Evolutionary conservation across 75 land plant genomes (phyloP), one percentile per base, ranked within the genome.

Genomic region (Adiantum capillusveneris): DNA sequence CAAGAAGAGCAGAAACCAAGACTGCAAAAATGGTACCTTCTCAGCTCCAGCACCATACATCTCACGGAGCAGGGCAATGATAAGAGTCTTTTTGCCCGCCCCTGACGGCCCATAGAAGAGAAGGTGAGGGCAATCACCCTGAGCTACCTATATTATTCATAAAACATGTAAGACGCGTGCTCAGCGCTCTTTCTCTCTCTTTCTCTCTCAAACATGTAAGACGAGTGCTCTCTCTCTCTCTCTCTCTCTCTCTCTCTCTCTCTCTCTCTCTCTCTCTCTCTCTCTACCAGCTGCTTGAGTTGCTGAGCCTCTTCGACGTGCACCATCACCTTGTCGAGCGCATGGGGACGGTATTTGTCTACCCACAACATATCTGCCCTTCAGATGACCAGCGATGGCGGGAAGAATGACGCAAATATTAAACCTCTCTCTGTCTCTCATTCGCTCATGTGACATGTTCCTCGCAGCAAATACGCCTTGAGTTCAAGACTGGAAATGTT

Each of bases 111-210:
- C 98, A 68, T 94, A 94, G 72, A 94, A 94, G 25, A 94, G 82
- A 36, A 94, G 79, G 75, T 94, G 98, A 0, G 98, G 98, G 69
- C 96, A 94, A 72, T 94, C 98, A 11, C 93, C 92, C 66, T 86
- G 84, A 24, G 85, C 56, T 0, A 94, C 86, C 96, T 90, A 59
- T 25, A 50, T 7, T 5, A 29, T 45, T 3, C 28, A 44, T 26
- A 25, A 55, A 48, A 20, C 20, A n/a, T n/a, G n/a, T n/a, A n/a
- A n/a, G n/a, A n/a, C n/a, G n/a, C 7, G 37, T 34, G 37, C 37
- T 5, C 3, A 34, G 9, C 37, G 3, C 37, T 34, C 37, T 34
- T 9, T 34, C 37, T 34, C 37, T 34, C 37, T 34, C 37, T 34
- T 9, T 34, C 37, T 34, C 37, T 34, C 37, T 34, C 37, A 55